A percentile compares a stretch with the other conserved stretches of the same genome.
phyloP scores from a whole-genome alignment of 345 rosid species.

The Jatropha curcas region DNA sequence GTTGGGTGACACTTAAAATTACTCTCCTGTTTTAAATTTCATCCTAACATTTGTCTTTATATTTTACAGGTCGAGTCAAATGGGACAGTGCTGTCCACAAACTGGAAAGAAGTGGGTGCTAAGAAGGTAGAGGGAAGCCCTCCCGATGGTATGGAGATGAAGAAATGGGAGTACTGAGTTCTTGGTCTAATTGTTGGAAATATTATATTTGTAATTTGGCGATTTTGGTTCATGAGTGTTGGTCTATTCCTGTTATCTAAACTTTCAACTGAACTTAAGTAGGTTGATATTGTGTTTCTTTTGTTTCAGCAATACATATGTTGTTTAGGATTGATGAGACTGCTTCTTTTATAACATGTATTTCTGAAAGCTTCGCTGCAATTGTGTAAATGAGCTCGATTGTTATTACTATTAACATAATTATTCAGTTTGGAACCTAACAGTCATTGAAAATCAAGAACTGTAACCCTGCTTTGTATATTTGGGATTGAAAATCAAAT shows the following conservation, averaged over 20 bases:
- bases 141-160: conserved; percentile 81
- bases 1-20: background rate
- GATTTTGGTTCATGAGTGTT: background rate
- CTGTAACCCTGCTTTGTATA: no score
- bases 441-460: no score
- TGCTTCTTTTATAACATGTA: background rate
- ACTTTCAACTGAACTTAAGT: background rate
- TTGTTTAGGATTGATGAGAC: background rate
- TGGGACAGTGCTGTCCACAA: conserved; percentile 75
- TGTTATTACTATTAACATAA: no score
- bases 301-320: background rate
- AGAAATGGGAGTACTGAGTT: conserved; percentile 63
- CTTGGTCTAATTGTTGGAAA: background rate
- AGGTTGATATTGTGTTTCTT: background rate
- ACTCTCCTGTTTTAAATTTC: background rate
- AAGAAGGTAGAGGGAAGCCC: conserved; percentile 80
- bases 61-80: conserved; percentile 69
- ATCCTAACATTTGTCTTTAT: background rate
- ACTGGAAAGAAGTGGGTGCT: conserved; percentile 83
- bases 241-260: background rate
- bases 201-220: background rate
- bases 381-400: no score
- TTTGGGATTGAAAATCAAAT: no score
- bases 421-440: no score
- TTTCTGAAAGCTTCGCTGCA: background rate